Base-by-base conservation (phyloP, 495 filamentous ascomycete genomes). In the Evernia prunastri region DNA sequence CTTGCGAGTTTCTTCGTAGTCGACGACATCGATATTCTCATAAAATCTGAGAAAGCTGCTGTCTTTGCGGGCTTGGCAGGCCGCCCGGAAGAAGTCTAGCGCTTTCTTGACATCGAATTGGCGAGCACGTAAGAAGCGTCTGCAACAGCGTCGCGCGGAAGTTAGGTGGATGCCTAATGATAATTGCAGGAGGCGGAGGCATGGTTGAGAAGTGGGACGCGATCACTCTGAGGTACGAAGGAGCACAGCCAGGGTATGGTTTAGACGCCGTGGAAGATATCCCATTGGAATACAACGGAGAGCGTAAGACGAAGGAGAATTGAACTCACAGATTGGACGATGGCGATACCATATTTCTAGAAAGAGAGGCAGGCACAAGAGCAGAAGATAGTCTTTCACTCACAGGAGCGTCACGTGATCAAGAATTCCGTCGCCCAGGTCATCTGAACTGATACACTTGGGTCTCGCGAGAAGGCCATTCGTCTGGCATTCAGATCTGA, bases 41-140 rank as follows among this genome's bases (percentile, higher is more conserved):
- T 89, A 90, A 56, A 92, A 78, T 39, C 79, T 72, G 61, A 86
- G 80, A 62, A 91, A 82, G 59, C 87, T 74, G 72, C 92, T 89
- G 59, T 87, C 84, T 69, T 81, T 82, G 49, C 91, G 84, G 85
- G 90, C 93, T 42, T 88, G 83, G 75, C 94, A 89, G 0, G 91
- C 92, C 57, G 90, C 89, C 69, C 86, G 84, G 74, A 95, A 96
- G 73, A 94, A 90, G 59, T 75, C 80, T 76, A 86, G 89, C 1
- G 91, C 91, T 20, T 56, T 51, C 35, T 56, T 9, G 36, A 62
- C 15, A 56, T 62, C 31, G 25, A 29, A 42, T 62, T 62, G 51
- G 27, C 60, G 60, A 23, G 60, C 49, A 39, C 60, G 60, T 18
- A 62, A 33, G 36, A 62, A 62, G 60, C 60, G 60, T 56, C 60